These are phyloP conservation scores for Alternaria sp. DNA, from an alignment of 2,329 filamentous ascomycete species.

Conservation along the genomic window DNA sequence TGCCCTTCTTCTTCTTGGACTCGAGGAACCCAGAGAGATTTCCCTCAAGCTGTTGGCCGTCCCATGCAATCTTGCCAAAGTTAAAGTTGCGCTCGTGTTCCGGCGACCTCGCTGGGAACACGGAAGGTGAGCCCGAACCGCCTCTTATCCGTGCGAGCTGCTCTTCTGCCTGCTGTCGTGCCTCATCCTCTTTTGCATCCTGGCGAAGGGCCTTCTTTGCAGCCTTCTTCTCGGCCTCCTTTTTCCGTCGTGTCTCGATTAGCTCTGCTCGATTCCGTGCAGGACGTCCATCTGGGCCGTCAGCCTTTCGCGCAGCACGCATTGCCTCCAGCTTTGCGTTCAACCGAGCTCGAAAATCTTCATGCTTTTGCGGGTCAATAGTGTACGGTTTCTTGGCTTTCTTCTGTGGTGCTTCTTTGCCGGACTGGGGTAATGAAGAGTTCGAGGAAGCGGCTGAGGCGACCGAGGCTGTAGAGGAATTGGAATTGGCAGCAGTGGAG, in stretches of 20 bases:
- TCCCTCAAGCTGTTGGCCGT: slow-evolving; percentile 81
- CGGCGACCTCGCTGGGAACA: slow-evolving; percentile 58
- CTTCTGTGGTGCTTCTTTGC: slow-evolving; percentile 34
- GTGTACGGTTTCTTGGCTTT: slow-evolving; percentile 45
- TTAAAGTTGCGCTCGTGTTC: slow-evolving; percentile 73
- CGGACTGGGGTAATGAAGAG: slow-evolving; percentile 55
- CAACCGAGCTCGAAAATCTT: slow-evolving; percentile 78
- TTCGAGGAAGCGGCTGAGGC: slow-evolving; percentile 57
- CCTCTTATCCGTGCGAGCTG: slow-evolving; percentile 65
- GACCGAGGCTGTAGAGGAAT: slow-evolving; percentile 53
- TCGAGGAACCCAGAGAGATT: slow-evolving; percentile 70
- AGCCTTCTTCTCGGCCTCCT: slow-evolving; percentile 84
- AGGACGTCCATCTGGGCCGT: slow-evolving; percentile 80
- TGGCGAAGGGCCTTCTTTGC: slow-evolving; percentile 87
- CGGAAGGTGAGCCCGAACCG: slow-evolving; percentile 65
- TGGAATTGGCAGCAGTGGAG: slow-evolving; percentile 46
- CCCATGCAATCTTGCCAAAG: slow-evolving; percentile 92
- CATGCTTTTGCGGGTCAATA: slow-evolving; percentile 63
- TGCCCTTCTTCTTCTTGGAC: slow-evolving; percentile 78
- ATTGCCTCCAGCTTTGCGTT: slow-evolving; percentile 85
- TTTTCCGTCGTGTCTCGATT: slow-evolving; percentile 85
- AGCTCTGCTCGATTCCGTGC: slow-evolving; percentile 89
- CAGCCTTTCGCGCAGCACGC: slow-evolving; percentile 85
- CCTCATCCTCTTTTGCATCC: slow-evolving; percentile 81
- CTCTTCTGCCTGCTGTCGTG: slow-evolving; percentile 65